These are phyloP conservation scores for Coprinellus aureogranulatus DNA, from an alignment of 768 basidiomycete species.

Conservation along the genomic window DNA sequence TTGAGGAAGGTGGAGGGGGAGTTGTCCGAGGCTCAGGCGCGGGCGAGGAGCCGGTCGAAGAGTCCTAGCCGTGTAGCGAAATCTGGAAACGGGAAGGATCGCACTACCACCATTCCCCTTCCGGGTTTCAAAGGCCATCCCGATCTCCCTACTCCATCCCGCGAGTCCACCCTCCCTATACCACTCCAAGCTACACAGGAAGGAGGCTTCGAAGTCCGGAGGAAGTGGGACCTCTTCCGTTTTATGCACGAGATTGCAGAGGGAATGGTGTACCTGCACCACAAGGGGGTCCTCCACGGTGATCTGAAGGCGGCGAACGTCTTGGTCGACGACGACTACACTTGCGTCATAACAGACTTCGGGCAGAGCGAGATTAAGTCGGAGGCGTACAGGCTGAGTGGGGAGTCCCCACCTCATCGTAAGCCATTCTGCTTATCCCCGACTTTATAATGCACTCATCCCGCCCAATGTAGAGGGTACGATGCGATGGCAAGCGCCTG, in stretches of 20 bases:
- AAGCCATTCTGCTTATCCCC: constrained; percentile 16
- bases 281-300: constrained; percentile 67
- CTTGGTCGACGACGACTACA: constrained; percentile 63
- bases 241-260: constrained; percentile 73
- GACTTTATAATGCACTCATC: not conserved
- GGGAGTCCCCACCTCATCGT: constrained; percentile 45
- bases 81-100: not conserved
- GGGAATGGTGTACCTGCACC: constrained; percentile 82
- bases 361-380: constrained; percentile 79
- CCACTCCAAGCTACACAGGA: not conserved
- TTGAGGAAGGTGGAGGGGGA: constrained; percentile 41
- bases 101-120: not conserved
- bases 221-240: constrained; percentile 48
- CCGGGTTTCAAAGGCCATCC: not conserved
- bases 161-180: not conserved
- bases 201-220: constrained; percentile 10
- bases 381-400: constrained; percentile 63
- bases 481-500: constrained; percentile 70
- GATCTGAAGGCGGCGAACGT: constrained; percentile 82
- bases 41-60: not conserved
- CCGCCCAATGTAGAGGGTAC: constrained; percentile 49
- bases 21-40: not conserved
- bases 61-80: not conserved
- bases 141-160: not conserved
- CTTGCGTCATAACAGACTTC: constrained; percentile 79